Conservation (phyloP, 2,329 filamentous ascomycete genomes). For the Verticillium longisporum region DNA sequence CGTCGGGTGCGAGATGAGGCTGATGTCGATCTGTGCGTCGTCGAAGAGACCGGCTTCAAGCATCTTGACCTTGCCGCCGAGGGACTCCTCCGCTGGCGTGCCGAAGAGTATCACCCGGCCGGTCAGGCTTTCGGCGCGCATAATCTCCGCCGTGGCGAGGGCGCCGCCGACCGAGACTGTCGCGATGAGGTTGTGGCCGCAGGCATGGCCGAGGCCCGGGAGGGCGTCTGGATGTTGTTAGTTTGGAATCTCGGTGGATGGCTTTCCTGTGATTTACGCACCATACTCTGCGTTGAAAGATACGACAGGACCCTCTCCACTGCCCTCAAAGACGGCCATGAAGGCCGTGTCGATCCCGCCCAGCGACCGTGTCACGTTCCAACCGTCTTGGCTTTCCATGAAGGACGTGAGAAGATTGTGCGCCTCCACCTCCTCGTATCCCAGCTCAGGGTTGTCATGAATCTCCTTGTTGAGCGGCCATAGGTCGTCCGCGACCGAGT, state of each 20-base stretch:
- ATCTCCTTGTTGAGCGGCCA: slow-evolving; percentile 33
- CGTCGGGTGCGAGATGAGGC: slow-evolving; percentile 20
- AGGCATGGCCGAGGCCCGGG: slow-evolving; percentile 27
- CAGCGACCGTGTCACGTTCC: slow-evolving; percentile 31
- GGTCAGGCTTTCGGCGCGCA: slow-evolving; percentile 30
- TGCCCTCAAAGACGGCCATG: slow-evolving; percentile 30
- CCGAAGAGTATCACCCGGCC: slow-evolving; percentile 40
- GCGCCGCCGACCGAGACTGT: slow-evolving; percentile 37
- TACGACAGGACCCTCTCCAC: slow-evolving; percentile 26
- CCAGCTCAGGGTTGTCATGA: slow-evolving; percentile 35
- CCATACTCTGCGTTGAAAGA: slow-evolving; percentile 34
- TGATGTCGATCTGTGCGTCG: slow-evolving; percentile 21
- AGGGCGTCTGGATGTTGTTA: slow-evolving; percentile 31
- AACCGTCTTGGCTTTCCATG: slow-evolving; percentile 24
- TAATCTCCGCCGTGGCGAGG: slow-evolving; percentile 36
- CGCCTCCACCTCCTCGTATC: slow-evolving; percentile 33
- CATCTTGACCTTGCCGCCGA: slow-evolving; percentile 39
- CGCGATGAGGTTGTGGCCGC: slow-evolving; percentile 34
- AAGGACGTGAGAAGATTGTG: slow-evolving; percentile 32
- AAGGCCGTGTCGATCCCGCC: slow-evolving; percentile 37
- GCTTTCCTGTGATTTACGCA: slow-evolving; percentile 22
- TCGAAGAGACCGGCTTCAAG: slow-evolving; percentile 32
- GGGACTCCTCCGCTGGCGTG: slow-evolving; percentile 44
- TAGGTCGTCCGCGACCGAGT: slow-evolving; percentile 15
- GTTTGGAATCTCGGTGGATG: slow-evolving; percentile 32